These are phyloP conservation scores for Aspergillus bertholletiae DNA, from an alignment of 495 filamentous ascomycete species.

Conservation along the genomic window DNA sequence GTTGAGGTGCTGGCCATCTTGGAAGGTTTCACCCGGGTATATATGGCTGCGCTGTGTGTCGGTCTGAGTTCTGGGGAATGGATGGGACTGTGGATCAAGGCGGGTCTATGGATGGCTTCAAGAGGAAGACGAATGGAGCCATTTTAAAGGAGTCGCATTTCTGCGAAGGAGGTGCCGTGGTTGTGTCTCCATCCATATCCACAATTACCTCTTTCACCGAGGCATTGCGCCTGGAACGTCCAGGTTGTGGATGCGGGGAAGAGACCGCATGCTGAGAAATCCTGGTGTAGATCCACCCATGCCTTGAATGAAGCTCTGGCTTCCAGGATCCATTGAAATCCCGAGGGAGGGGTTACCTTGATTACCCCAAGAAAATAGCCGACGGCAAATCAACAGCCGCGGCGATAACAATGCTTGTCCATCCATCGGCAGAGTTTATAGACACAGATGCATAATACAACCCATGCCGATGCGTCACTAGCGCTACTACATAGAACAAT, in stretches of 20 bases:
- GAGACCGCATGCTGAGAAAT: neutral
- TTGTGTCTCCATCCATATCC: neutral
- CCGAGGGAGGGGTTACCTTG: no score
- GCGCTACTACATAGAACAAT: no score
- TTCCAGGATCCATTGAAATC: no score
- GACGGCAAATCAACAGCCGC: no score
- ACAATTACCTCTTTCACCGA: neutral
- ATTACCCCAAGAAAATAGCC: no score
- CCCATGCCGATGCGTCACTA: no score
- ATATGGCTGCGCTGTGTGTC: neutral
- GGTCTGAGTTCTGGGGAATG: neutral
- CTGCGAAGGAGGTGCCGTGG: neutral
- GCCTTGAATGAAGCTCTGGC: no score
- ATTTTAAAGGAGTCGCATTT: neutral
- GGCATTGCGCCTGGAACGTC: neutral
- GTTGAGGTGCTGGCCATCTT: conserved; percentile 7
- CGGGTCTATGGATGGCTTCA: neutral
- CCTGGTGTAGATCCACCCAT: no score
- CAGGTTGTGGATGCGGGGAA: neutral
- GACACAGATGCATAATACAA: no score
- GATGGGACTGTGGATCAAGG: neutral
- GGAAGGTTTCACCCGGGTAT: neutral
- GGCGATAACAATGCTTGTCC: no score
- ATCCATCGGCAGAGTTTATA: no score
- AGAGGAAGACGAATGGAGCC: neutral